Evolutionary conservation across 2,329 filamentous ascomycete species (phyloP).

Genomic region (Ophiostoma himal-ulmi): DNA sequence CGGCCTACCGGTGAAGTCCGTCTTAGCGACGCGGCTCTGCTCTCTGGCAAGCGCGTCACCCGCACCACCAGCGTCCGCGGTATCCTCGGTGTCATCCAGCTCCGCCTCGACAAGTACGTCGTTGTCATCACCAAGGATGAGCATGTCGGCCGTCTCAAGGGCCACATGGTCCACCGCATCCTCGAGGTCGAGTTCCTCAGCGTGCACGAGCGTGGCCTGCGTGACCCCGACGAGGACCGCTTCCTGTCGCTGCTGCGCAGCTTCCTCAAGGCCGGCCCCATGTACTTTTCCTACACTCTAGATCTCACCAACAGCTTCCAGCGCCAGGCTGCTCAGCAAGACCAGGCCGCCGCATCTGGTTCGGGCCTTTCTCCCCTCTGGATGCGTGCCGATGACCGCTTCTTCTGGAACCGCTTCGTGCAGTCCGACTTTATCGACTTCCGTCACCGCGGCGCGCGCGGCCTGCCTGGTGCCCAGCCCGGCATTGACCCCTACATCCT

Average conservation of each 20-base stretch:
- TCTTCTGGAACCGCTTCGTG: conserved; percentile 97
- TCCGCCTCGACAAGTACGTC: conserved; percentile 94
- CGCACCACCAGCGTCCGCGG: conserved; percentile 88
- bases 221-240: conserved; percentile 88
- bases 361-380: conserved; percentile 60
- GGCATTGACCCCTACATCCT: conserved; percentile 86
- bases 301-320: conserved; percentile 97
- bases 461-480: conserved; percentile 63
- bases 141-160: conserved; percentile 83
- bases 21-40: conserved; percentile 70
- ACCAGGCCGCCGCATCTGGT: conserved; percentile 34
- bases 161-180: conserved; percentile 94
- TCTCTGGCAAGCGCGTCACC: conserved; percentile 64
- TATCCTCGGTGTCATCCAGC: conserved; percentile 87
- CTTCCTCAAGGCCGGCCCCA: conserved; percentile 74
- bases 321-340: conserved; percentile 73
- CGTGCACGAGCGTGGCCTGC: conserved; percentile 83
- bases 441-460: conserved; percentile 56
- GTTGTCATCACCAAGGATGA: conserved; percentile 93
- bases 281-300: conserved; percentile 98
- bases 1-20: conserved; percentile 86
- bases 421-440: conserved; percentile 90
- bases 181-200: conserved; percentile 87
- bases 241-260: conserved; percentile 78
- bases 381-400: conserved; percentile 90